These are phyloP conservation scores for Pyrenula massariospora DNA, from an alignment of 495 filamentous ascomycete genomes.

Conservation along the genomic window DNA sequence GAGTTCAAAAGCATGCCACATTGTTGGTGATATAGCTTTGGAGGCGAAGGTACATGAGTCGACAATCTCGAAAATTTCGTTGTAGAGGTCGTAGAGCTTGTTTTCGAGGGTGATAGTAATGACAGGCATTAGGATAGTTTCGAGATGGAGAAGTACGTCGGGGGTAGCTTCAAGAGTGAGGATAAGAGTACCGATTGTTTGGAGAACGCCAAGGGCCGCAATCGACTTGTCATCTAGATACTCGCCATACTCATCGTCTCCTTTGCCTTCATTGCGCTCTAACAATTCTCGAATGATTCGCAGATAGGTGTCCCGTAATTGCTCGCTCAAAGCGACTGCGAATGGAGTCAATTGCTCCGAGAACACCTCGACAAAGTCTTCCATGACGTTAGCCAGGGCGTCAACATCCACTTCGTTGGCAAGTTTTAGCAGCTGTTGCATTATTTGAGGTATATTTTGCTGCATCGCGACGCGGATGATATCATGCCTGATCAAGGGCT, in stretches of 20 bases:
- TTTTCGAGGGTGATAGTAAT: conserved; percentile 93
- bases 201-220: conserved; percentile 87
- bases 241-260: conserved; percentile 61
- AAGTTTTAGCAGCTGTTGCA: conserved; percentile 94
- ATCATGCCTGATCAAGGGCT: conserved; percentile 91
- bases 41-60: conserved; percentile 99
- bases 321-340: conserved; percentile 93
- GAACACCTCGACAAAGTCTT: conserved; percentile 98
- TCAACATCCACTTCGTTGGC: conserved; percentile 95
- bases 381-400: conserved; percentile 96
- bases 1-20: conserved; percentile 97
- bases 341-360: conserved; percentile 92
- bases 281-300: conserved; percentile 85
- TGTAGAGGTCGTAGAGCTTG: conserved; percentile 94
- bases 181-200: conserved; percentile 96
- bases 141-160: conserved; percentile 84
- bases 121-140: conserved; percentile 92
- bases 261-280: conserved; percentile 61
- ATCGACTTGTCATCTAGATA: conserved; percentile 98
- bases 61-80: conserved; percentile 97
- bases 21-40: conserved; percentile 85
- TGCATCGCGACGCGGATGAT: conserved; percentile 90
- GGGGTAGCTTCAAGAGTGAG: conserved; percentile 94
- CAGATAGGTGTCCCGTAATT: conserved; percentile 91
- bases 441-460: conserved; percentile 96